Evolutionary conservation across 768 basidiomycete species (phyloP).

Genomic region (Pisolithus marmoratus): DNA sequence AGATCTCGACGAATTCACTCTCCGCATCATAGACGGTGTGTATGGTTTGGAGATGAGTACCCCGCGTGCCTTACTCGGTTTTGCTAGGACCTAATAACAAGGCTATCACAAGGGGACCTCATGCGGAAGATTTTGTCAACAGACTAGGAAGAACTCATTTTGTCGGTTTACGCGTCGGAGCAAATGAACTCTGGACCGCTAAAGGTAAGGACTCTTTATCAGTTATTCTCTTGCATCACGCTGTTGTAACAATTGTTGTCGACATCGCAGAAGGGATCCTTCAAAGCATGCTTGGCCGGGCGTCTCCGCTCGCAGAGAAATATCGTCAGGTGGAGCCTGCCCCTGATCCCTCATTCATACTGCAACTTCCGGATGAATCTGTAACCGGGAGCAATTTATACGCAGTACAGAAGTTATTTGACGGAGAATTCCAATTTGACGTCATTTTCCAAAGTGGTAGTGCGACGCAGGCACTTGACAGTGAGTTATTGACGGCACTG

Average conservation of each 20-base stretch:
- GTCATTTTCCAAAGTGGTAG: constrained; percentile 80
- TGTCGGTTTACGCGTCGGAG: constrained; percentile 52
- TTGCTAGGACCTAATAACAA: constrained; percentile 53
- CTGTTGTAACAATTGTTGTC: neutral
- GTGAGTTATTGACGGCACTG: constrained; percentile 37
- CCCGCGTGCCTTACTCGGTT: constrained; percentile 5
- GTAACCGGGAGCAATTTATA: constrained; percentile 72
- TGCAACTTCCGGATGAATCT: constrained; percentile 72
- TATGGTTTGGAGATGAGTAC: neutral
- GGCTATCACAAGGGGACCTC: constrained; percentile 48
- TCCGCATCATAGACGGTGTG: constrained; percentile 75
- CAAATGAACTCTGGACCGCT: constrained; percentile 77
- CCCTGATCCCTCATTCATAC: constrained; percentile 78
- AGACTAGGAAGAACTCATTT: constrained; percentile 69
- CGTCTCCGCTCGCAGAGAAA: constrained; percentile 45
- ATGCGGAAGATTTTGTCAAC: constrained; percentile 51
- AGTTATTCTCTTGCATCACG: neutral
- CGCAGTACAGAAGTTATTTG: constrained; percentile 82
- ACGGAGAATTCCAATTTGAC: constrained; percentile 85
- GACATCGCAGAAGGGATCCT: constrained; percentile 51
- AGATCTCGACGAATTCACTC: constrained; percentile 76
- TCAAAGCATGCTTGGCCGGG: constrained; percentile 53
- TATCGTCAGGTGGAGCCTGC: constrained; percentile 42
- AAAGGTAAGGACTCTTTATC: constrained; percentile 47
- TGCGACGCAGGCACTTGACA: constrained; percentile 53